A percentile compares a stretch with the other conserved stretches of the same genome.
Conservation (phyloP, 2,329 filamentous ascomycete species). For the Ascochyta clinopodiicola region DNA sequence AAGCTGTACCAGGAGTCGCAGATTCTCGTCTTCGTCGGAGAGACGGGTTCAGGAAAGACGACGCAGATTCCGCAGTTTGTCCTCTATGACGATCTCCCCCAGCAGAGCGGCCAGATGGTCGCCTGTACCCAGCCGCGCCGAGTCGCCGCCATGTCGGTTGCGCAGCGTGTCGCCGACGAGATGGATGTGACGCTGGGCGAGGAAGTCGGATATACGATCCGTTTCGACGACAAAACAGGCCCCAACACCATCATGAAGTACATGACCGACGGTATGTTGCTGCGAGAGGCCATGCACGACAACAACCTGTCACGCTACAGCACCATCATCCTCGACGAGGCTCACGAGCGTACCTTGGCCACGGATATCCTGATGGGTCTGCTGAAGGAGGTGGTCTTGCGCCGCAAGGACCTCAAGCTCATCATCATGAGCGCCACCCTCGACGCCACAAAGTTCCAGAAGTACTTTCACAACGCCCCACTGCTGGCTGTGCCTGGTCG, state of each 20-base stretch:
- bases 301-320: conserved; percentile 89
- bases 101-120: conserved; percentile 84
- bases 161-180: conserved; percentile 95
- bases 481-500: conserved; percentile 92
- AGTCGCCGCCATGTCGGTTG: conserved; percentile 97
- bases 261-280: conserved; percentile 99
- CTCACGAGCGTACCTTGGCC: conserved; percentile 94
- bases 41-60: conserved; percentile 99
- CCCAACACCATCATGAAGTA: conserved; percentile 95
- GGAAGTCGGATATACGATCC: conserved; percentile 96
- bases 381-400: conserved; percentile 89
- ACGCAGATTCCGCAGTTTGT: conserved; percentile 99
- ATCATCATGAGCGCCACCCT: conserved; percentile 97
- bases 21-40: conserved; percentile 97
- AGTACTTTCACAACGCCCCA: conserved; percentile 94
- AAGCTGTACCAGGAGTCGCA: conserved; percentile 91
- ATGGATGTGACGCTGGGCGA: conserved; percentile 89
- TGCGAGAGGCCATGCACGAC: conserved; percentile 92
- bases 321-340: conserved; percentile 97
- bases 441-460: conserved; percentile 97
- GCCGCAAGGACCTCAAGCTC: conserved; percentile 85
- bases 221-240: conserved; percentile 93
- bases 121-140: conserved; percentile 97
- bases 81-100: conserved; percentile 92
- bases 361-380: conserved; percentile 95